phyloP scores from a whole-genome alignment of 75 land plant genomes.

The Adiantum capillusveneris region DNA sequence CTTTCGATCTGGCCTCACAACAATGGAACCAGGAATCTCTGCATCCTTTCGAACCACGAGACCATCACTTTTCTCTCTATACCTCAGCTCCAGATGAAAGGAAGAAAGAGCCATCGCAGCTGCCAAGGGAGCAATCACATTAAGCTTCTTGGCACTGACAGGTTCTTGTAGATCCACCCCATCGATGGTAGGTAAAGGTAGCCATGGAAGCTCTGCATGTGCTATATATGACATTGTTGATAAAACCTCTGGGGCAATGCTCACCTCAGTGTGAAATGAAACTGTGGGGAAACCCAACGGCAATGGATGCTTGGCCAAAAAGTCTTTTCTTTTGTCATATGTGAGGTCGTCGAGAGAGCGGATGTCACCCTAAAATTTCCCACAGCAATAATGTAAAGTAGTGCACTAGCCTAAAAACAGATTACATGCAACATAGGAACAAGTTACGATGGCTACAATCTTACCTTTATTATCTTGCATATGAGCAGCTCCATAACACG shows the following conservation, averaged over 20 bases:
- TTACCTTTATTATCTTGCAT: slow-evolving; percentile 88
- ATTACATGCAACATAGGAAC: neutral
- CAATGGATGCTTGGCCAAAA: slow-evolving; percentile 55
- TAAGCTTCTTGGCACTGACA: slow-evolving; percentile 39
- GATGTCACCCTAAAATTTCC: slow-evolving; percentile 66
- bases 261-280: slow-evolving; percentile 92
- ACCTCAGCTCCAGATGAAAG: slow-evolving; percentile 70
- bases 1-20: slow-evolving; percentile 70
- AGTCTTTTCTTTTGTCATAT: slow-evolving; percentile 70
- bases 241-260: slow-evolving; percentile 64
- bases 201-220: slow-evolving; percentile 89
- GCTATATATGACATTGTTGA: slow-evolving; percentile 88
- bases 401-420: neutral
- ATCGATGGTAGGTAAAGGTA: slow-evolving; percentile 5
- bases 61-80: slow-evolving; percentile 96
- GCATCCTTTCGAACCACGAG: slow-evolving; percentile 95
- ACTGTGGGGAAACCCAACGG: slow-evolving; percentile 78
- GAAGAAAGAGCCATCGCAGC: slow-evolving; percentile 98
- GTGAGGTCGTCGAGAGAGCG: slow-evolving; percentile 89
- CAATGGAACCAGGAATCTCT: slow-evolving; percentile 93
- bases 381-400: neutral
- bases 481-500: slow-evolving; percentile 82
- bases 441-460: neutral
- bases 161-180: slow-evolving; percentile 22
- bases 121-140: slow-evolving; percentile 78